Conservation (phyloP, 257 asterid genomes). For the Linaria vulgaris region DNA sequence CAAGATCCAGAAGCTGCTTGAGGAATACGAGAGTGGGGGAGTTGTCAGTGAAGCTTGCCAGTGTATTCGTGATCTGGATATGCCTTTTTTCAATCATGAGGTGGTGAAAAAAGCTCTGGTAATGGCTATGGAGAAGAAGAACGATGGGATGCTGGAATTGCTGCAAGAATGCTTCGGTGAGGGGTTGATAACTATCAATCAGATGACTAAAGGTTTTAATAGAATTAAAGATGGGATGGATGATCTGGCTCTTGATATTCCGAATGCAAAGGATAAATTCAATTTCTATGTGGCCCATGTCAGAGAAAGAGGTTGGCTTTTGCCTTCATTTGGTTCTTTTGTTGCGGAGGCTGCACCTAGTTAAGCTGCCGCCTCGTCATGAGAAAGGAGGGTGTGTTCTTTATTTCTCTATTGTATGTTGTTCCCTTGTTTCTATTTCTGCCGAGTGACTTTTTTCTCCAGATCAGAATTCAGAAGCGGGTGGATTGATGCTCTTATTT, state of each 20-base stretch:
- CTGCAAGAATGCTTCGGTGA: slow-evolving; percentile 77
- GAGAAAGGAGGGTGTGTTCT: neutral
- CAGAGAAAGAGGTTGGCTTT: slow-evolving; percentile 62
- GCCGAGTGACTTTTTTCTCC: slow-evolving; percentile 18
- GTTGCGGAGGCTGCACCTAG: slow-evolving; percentile 24
- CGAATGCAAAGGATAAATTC: slow-evolving; percentile 83
- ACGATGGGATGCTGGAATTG: slow-evolving; percentile 77
- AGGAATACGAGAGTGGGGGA: slow-evolving; percentile 93
- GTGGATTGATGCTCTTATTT: slow-evolving; percentile 22
- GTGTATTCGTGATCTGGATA: slow-evolving; percentile 83
- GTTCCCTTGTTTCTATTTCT: slow-evolving; percentile 29
- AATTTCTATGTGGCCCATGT: slow-evolving; percentile 59
- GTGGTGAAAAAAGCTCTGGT: slow-evolving; percentile 96
- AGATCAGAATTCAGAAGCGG: slow-evolving; percentile 24
- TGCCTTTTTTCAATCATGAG: slow-evolving; percentile 96
- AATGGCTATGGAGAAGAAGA: slow-evolving; percentile 99
- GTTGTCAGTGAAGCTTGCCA: slow-evolving; percentile 88
- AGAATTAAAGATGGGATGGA: slow-evolving; percentile 91
- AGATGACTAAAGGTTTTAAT: slow-evolving; percentile 87
- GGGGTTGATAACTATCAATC: slow-evolving; percentile 89
- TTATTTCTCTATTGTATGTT: slow-evolving; percentile 24
- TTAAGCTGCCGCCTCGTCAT: slow-evolving; percentile 26
- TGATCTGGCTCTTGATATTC: slow-evolving; percentile 92
- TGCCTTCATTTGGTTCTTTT: slow-evolving; percentile 36
- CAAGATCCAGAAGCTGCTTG: slow-evolving; percentile 90